Base-by-base conservation (phyloP, 163 green algal species). In the Prototheca stagnorum region DNA sequence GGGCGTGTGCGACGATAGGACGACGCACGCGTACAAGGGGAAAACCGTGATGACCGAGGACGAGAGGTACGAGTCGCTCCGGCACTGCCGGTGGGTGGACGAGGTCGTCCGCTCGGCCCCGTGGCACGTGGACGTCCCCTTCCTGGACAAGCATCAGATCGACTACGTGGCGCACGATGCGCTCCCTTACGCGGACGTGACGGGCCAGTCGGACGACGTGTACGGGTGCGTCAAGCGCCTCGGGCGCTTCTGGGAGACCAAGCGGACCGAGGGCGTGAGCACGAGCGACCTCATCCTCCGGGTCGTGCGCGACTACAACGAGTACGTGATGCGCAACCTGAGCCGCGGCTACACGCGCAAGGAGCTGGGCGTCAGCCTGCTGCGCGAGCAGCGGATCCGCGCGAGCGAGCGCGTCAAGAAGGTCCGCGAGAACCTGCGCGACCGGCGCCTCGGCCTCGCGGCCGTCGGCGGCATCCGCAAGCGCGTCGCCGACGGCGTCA, bases 71-170 rank as follows among this genome's bases (percentile, higher is more conserved):
- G 82, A 93, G 68, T 73, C 65, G 21, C 44, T 93, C 34, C 61
- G 82, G 25, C 82, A 93, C 54, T 93, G 82, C 82, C 85, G 76
- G 54, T 93, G 84, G 84, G 84, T 94, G 46, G 84, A 94, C 48
- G 78, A 93, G 59, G 75, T 94, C 4, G 27, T 94, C 0, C 55
- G 42, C 15, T 66, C 89, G 44, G 84, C 81, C 2, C 84, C 84
- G 1, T 94, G 84, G 84, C 74, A 92, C 4, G 68, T 93, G 34
- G 85, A 64, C 0, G 37, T 58, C 9, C 79, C 83, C 15, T 93
- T 93, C 41, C 36, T 94, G 14, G 64, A 84, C 23, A 57, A 68
- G 49, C 72, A 93, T 67, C 60, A 72, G 31, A 93, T 94, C 47
- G 81, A 94, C 59, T 94, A 70, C 59, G 84, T 93, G 16, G 74